These are phyloP conservation scores for Kwoniella newhampshirensis DNA, from an alignment of 768 basidiomycete species.

Conservation along the genomic window DNA sequence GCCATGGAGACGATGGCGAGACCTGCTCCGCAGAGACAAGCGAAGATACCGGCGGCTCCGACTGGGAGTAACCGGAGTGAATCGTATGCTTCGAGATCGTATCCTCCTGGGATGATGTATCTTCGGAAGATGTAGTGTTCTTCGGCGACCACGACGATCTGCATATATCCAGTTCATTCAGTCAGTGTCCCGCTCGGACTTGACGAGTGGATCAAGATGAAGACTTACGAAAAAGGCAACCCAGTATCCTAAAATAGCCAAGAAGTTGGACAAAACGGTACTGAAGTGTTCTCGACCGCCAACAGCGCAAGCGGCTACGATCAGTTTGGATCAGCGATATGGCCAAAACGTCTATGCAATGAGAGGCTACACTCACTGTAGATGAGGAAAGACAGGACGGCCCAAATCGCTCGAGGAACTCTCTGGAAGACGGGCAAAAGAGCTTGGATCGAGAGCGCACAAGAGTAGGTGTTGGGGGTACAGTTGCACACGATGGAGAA, in stretches of 20 bases:
- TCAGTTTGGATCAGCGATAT: too few species aligned
- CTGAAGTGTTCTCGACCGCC: slow-evolving; percentile 56
- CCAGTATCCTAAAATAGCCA: slow-evolving; percentile 59
- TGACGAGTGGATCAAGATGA: background rate
- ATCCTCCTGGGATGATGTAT: slow-evolving; percentile 56
- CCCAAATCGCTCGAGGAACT: slow-evolving; percentile 59
- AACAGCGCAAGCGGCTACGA: slow-evolving; percentile 27
- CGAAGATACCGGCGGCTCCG: slow-evolving; percentile 59
- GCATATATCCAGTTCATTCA: too few species aligned
- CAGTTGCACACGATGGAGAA: slow-evolving; percentile 56
- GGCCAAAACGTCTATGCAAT: background rate
- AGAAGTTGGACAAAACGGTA: slow-evolving; percentile 56
- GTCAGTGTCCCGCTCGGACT: too few species aligned
- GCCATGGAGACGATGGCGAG: slow-evolving; percentile 63
- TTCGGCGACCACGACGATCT: slow-evolving; percentile 56
- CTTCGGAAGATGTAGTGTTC: slow-evolving; percentile 60
- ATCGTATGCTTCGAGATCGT: slow-evolving; percentile 60
- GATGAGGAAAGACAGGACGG: slow-evolving; percentile 54
- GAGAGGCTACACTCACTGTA: slow-evolving; percentile 16
- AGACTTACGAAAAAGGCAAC: slow-evolving; percentile 55
- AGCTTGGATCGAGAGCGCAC: slow-evolving; percentile 58
- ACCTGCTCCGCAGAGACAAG: slow-evolving; percentile 58
- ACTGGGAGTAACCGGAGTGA: slow-evolving; percentile 56
- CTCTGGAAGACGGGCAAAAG: slow-evolving; percentile 57
- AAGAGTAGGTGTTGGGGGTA: slow-evolving; percentile 58